Evolutionary conservation across 768 basidiomycete species (phyloP).

Genomic region (Naganishia randhawae): DNA sequence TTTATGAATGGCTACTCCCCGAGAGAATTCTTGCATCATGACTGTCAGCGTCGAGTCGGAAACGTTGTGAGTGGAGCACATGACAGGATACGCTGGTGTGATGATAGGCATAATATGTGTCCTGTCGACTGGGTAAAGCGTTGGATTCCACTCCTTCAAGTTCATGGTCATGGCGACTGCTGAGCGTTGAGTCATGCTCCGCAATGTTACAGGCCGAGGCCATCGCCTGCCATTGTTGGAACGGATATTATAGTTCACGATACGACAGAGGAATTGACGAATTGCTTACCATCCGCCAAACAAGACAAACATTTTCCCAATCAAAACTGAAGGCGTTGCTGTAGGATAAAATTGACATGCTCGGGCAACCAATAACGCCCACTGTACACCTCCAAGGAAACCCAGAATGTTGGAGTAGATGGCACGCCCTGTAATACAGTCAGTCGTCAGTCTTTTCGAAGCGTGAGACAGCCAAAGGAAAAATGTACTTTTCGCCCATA

Average conservation of each 20-base stretch:
- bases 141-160: conserved; percentile 84
- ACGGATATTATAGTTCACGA: background rate
- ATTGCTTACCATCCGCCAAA: conserved; percentile 85
- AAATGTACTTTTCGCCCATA: conserved; percentile 83
- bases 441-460: background rate
- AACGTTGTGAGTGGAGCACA: conserved; percentile 99
- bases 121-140: conserved; percentile 85
- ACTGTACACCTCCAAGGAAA: conserved; percentile 95
- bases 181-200: conserved; percentile 77
- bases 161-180: conserved; percentile 26
- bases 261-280: background rate
- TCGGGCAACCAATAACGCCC: conserved; percentile 98
- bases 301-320: conserved; percentile 96
- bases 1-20: conserved; percentile 86
- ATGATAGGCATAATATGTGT: conserved; percentile 96
- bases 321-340: conserved; percentile 87
- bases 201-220: conserved; percentile 96
- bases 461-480: background rate
- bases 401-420: conserved; percentile 98
- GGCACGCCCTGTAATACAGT: conserved; percentile 65
- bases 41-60: conserved; percentile 92
- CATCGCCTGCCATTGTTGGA: conserved; percentile 67
- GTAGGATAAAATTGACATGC: conserved; percentile 98
- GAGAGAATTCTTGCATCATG: conserved; percentile 91
- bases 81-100: conserved; percentile 96